Percentiles rank a stretch among this genome's conserved stretches.
Conservation (phyloP, 2,329 filamentous ascomycete genomes). For the Fusarium tjaetaba region DNA sequence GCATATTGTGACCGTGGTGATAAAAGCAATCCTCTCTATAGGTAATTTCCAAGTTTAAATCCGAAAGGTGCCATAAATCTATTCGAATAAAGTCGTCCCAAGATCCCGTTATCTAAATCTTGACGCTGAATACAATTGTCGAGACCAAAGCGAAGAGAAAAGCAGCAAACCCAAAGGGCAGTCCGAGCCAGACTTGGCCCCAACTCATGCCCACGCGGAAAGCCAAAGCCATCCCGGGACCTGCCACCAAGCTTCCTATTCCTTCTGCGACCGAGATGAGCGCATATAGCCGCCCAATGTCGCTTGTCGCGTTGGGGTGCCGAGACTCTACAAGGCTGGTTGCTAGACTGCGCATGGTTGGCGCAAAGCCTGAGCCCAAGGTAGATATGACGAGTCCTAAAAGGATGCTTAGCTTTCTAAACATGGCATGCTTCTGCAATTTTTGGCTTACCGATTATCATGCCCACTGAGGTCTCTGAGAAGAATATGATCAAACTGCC, state of each 20-base stretch:
- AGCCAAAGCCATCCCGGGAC: not conserved
- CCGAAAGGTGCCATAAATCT: not conserved
- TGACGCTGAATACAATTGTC: not conserved
- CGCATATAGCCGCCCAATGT: not conserved
- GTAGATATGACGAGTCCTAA: not conserved
- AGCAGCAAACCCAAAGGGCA: not conserved
- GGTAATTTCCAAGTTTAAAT: not conserved
- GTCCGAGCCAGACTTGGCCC: constrained; percentile 2
- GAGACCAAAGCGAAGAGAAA: not conserved
- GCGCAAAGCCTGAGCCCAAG: not conserved
- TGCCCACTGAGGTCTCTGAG: not conserved
- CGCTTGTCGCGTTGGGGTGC: not conserved
- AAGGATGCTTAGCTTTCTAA: not conserved
- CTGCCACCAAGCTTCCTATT: not conserved
- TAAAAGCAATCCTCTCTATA: not conserved
- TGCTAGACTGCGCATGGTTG: not conserved
- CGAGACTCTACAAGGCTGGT: constrained; percentile 3
- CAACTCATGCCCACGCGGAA: not conserved
- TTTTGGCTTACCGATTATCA: not conserved
- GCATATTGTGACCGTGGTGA: not conserved
- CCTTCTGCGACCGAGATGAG: constrained; percentile 1
- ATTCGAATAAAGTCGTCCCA: not conserved
- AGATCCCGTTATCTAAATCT: not conserved
- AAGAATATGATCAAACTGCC: not conserved
- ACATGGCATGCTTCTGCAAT: not conserved